Evolutionary conservation across 225 moss, liverwort and hornwort genomes (phyloP), one percentile per base, ranked within the genome.

Genomic region (Ulota crispa): DNA sequence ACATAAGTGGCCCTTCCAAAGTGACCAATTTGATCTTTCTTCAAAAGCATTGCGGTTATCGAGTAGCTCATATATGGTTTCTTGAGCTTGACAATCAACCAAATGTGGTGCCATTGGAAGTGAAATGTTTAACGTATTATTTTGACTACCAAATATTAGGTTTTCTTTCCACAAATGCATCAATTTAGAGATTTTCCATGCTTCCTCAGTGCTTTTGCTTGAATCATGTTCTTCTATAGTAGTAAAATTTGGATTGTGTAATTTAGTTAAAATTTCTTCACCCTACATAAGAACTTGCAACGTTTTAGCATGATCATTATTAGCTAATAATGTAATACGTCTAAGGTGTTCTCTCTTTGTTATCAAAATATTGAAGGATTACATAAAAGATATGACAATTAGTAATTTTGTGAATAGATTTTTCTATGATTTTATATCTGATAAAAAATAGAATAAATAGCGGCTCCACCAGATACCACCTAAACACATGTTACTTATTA

Each of bases 61-160:
- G 71, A 80, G 45, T 60, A 80, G 26, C 66, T 83, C 8, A 30
- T 77, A 26, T 4, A 80, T 42, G 16, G 24, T 7, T 4, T 82
- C 76, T 76, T 82, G 72, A 8, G 80, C 77, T 77, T 77, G 47
- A 31, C 88, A 88, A 57, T 88, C 83, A 57, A 79, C 36, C 36
- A 88, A 45, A 19, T 88, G 83, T 50, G 77, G 80, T 42, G 88
- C 85, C 47, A 9, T 57, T 50, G 61, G 85, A 77, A 78, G 9
- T 15, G 27, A 70, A 60, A 3, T 14, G 0, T 36, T 41, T 6
- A n/a, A 31, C 27, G 19, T 3, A 41, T 20, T 28, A 47, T 65
- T 21, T 1, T 3, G 1, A 30, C 23, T 37, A 2, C 9, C 14
- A 0, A 19, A 24, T 13, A 39, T 52, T 32, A 78, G 1, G 20